phyloP scores from a whole-genome alignment of 768 basidiomycete species.

The Ramaria sp. region DNA sequence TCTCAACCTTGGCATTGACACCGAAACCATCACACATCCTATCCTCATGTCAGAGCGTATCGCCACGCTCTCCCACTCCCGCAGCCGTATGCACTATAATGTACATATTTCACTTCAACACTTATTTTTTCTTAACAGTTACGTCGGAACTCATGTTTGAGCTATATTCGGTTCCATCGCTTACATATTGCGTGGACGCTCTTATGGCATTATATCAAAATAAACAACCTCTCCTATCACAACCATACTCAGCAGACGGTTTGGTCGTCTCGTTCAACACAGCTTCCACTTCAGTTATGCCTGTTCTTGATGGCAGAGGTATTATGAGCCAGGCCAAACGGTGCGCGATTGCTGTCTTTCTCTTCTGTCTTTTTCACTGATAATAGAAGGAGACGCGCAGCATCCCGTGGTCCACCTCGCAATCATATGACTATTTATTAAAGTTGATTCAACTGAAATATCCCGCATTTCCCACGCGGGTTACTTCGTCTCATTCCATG shows the following conservation, averaged over 20 bases:
- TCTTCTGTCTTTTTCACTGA: background rate
- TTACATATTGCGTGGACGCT: slow-evolving; percentile 83
- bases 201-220: slow-evolving; percentile 91
- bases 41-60: slow-evolving; percentile 90
- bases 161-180: slow-evolving; percentile 73
- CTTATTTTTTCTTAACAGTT: slow-evolving; percentile 33
- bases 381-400: slow-evolving; percentile 29
- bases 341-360: slow-evolving; percentile 30
- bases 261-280: slow-evolving; percentile 88
- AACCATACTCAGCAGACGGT: slow-evolving; percentile 53
- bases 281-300: slow-evolving; percentile 83
- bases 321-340: slow-evolving; percentile 80
- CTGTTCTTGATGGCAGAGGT: slow-evolving; percentile 72
- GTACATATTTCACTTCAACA: background rate
- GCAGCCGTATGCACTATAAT: slow-evolving; percentile 50
- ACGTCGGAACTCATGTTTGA: slow-evolving; percentile 97
- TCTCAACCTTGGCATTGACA: slow-evolving; percentile 74
- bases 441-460: slow-evolving; percentile 95
- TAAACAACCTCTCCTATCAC: slow-evolving; percentile 27
- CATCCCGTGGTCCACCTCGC: slow-evolving; percentile 89
- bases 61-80: slow-evolving; percentile 78
- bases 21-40: slow-evolving; percentile 69
- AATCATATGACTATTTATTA: slow-evolving; percentile 84
- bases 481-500: slow-evolving; percentile 65
- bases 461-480: slow-evolving; percentile 79